A percentile compares a stretch with the other conserved stretches of the same genome.
These are phyloP conservation scores for Podila horticola DNA, from an alignment of 192 early-diverging fungal genomes.

Conservation along the genomic window DNA sequence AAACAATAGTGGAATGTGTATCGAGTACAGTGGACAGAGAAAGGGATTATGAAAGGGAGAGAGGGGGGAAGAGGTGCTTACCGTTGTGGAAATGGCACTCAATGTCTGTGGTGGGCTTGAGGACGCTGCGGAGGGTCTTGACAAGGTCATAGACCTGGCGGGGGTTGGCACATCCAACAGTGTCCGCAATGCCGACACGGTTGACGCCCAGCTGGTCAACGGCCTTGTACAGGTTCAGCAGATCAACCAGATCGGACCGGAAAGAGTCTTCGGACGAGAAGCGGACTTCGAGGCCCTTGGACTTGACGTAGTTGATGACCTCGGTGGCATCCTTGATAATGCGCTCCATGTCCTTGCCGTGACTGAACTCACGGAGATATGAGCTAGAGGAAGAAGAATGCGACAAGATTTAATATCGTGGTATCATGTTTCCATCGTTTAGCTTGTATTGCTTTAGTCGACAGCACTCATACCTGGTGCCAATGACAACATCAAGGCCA, in stretches of 20 bases:
- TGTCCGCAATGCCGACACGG: constrained; percentile 99
- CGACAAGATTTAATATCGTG: not conserved
- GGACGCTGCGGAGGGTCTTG: constrained; percentile 92
- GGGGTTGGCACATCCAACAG: constrained; percentile 98
- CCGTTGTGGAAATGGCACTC: constrained; percentile 99
- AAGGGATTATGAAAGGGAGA: not conserved
- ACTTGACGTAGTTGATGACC: constrained; percentile 96
- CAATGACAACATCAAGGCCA: constrained; percentile 98
- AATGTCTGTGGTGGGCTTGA: constrained; percentile 91
- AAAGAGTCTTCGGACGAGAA: constrained; percentile 99
- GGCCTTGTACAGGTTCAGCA: constrained; percentile 94
- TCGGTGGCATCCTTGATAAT: constrained; percentile 96
- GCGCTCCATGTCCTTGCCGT: constrained; percentile 99
- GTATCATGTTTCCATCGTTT: no score
- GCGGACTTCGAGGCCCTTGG: constrained; percentile 95
- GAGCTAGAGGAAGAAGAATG: constrained; percentile 52
- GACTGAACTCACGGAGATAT: constrained; percentile 96
- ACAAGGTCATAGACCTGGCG: constrained; percentile 98
- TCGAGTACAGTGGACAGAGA: not conserved
- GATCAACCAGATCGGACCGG: constrained; percentile 95
- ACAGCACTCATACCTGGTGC: constrained; percentile 70
- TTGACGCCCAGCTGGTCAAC: constrained; percentile 99
- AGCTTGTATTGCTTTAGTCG: no score
- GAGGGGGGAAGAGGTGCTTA: constrained; percentile 3
- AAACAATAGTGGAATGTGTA: not conserved